Evolutionary conservation across 306 rosid species (phyloP).

Genomic region (Vigna mungo): DNA sequence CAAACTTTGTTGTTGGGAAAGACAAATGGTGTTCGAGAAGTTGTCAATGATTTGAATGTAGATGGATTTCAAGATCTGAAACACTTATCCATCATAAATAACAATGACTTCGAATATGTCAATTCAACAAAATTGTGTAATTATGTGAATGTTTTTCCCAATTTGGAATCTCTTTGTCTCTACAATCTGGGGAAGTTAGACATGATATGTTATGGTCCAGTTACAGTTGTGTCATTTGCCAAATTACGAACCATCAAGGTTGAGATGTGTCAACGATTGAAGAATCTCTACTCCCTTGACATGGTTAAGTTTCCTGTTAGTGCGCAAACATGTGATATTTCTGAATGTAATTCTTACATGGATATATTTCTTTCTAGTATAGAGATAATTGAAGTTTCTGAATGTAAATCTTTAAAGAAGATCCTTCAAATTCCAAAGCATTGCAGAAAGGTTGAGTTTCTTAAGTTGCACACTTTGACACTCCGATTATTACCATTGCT

Average conservation of each 20-base stretch:
- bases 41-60: neutral
- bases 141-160: constrained; percentile 32
- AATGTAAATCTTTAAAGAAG: constrained; percentile 5
- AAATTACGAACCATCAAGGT: constrained; percentile 48
- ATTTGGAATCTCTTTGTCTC: constrained; percentile 41
- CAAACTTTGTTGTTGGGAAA: constrained; percentile 48
- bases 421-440: neutral
- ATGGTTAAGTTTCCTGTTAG: constrained; percentile 26
- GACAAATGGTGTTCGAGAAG: neutral
- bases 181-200: constrained; percentile 21
- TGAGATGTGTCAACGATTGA: constrained; percentile 12
- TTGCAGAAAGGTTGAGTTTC: neutral
- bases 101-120: neutral
- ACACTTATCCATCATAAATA: constrained; percentile 37
- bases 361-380: neutral
- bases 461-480: neutral
- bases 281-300: constrained; percentile 42
- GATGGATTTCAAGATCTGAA: constrained; percentile 42
- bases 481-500: neutral
- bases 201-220: constrained; percentile 21
- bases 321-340: constrained; percentile 40
- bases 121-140: constrained; percentile 16
- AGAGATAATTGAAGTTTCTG: constrained; percentile 9
- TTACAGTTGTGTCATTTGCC: constrained; percentile 20
- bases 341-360: neutral